Conservation (phyloP, 768 basidiomycete genomes). For the Naganishia friedmannii region DNA sequence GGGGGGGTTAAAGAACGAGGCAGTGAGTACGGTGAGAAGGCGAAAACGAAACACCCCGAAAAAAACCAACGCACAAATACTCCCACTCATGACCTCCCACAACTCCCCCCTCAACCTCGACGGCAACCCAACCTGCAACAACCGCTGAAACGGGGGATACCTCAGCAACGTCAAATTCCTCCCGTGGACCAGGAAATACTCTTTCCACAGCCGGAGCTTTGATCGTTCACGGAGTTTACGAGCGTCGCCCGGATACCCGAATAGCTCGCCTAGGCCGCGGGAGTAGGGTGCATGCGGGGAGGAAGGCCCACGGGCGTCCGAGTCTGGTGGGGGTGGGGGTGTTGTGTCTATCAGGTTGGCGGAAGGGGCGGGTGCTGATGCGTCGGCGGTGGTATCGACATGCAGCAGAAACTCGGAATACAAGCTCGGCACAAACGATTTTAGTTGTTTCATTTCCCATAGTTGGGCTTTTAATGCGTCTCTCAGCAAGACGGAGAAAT, state of each 20-base stretch:
- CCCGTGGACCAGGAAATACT: slow-evolving; percentile 82
- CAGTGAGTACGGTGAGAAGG: no score
- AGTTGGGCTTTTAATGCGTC: slow-evolving; percentile 79
- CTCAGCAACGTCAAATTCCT: slow-evolving; percentile 90
- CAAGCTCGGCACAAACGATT: slow-evolving; percentile 83
- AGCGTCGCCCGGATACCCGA: slow-evolving; percentile 53
- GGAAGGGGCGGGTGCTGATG: not conserved
- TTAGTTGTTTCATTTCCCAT: slow-evolving; percentile 75
- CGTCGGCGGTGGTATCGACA: slow-evolving; percentile 35
- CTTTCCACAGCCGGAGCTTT: slow-evolving; percentile 93
- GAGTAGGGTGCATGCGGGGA: slow-evolving; percentile 37
- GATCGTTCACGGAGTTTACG: slow-evolving; percentile 52
- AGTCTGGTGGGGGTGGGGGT: slow-evolving; percentile 34
- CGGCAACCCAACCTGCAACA: slow-evolving; percentile 94
- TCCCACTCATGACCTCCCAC: slow-evolving; percentile 96
- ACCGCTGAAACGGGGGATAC: slow-evolving; percentile 93
- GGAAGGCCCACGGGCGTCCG: slow-evolving; percentile 46
- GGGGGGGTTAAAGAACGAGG: no score
- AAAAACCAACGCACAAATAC: slow-evolving; percentile 64
- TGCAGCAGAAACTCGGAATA: slow-evolving; percentile 87
- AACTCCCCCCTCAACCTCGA: slow-evolving; percentile 92
- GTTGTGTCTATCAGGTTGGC: slow-evolving; percentile 37
- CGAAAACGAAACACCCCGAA: no score
- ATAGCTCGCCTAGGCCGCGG: slow-evolving; percentile 50
- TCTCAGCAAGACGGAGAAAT: slow-evolving; percentile 83